Evolutionary conservation across 768 basidiomycete genomes (phyloP), one percentile per base, ranked within the genome.

Genomic region (Phanerochaete sordida): DNA sequence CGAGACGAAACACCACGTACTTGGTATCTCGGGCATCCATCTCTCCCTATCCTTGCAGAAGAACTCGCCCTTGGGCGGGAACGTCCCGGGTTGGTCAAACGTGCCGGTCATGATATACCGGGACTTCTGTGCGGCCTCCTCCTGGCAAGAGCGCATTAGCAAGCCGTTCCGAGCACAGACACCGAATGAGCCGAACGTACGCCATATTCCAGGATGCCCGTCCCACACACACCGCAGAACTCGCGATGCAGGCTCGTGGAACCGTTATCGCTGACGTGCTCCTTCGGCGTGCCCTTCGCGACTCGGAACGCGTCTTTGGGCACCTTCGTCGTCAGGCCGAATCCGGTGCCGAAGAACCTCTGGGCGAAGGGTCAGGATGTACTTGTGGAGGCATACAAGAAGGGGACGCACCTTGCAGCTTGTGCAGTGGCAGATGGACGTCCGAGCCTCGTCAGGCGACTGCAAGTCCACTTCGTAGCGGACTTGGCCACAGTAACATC

Each of bases 1-100:
- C n/a, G n/a, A n/a, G n/a, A n/a, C n/a, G n/a, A n/a, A n/a, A n/a
- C 7, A 16, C 12, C 3, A 52, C 64, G 28, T 45, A 62, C 64
- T 33, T 1, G 59, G 64, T 46, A 67, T 57, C 46, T 64, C 66
- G 27, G 64, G 61, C 65, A 62, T 31, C 65, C 65, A 68, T 19
- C 23, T 47, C 23, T 50, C 58, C 13, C 63, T 53, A n/a, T 59
- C 33, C 52, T 61, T 65, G 61, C 60, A 64, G 51, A 68, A 68
- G 59, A 68, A 65, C 53, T 66, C 66, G 26, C 61, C 65, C 39
- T 61, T 62, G 12, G 65, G 66, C 24, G 65, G 66, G 13, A 68
- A 61, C 51, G 24, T 53, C 5, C 61, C 63, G 0, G 63, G 63
- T 11, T 64, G 56, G 58, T 68, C 66, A 11, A 66, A 57, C 13